Evolutionary conservation across 176 grass and related monocot species (phyloP), one percentile per base, ranked within the genome.

Genomic region (Aegilops longissima): DNA sequence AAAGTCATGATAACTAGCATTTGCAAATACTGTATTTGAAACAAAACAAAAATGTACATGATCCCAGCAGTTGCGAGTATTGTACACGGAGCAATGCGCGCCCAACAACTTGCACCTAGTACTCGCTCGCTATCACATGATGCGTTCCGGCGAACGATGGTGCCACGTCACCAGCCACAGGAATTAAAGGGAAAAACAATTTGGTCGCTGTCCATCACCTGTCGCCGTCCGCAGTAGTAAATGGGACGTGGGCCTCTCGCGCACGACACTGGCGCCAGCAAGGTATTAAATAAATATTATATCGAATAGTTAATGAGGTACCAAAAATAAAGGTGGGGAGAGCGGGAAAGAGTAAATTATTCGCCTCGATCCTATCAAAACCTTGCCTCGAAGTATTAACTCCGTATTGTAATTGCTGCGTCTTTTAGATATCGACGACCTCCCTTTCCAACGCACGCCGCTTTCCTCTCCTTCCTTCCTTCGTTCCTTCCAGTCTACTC

Each of bases 151-250:
- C 68, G 34, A 67, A 25, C 59, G 90, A 88, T 85, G 29, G 49
- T 12, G 81, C 86, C 90, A 91, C 86, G 63, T 85, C 81, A 88
- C 9, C 82, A 3, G 4, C 18, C 77, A 42, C 27, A 6, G 2
- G 27, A 30, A 23, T 5, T 21, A 12, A 30, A 49, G 16, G 27
- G 21, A 77, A 76, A 44, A 9, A 18, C 36, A 33, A 38, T 68
- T 73, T 70, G 31, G 70, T 23, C 70, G 71, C 77, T 88, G 82
- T 72, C 86, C 73, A 30, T 87, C 86, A 86, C 77, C 77, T 65
- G 84, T 91, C 70, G 63, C 86, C 81, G 77, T 94, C 86, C 5
- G 72, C 66, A 2, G 14, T 27, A 78, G 71, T 91, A 83, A 85
- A 68, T 86, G 78, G 78, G 29, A 0, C 0, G 47, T 45, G 82